phyloP scores from a whole-genome alignment of 345 rosid genomes.

The Lumnitzera littorea region DNA sequence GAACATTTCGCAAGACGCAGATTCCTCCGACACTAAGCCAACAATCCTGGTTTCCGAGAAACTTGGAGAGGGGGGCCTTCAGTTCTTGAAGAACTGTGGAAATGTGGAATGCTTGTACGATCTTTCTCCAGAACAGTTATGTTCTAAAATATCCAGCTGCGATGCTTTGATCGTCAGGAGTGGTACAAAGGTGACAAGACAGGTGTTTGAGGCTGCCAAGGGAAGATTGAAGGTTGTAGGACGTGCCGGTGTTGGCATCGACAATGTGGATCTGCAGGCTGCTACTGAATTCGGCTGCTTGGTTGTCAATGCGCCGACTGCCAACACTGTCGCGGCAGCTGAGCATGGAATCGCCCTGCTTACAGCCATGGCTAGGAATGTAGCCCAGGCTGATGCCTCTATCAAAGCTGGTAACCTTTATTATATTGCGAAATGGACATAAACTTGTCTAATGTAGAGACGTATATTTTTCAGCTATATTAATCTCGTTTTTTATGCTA shows the following conservation, averaged over 20 bases:
- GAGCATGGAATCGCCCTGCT: constrained; percentile 39
- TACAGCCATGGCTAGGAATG: constrained; percentile 32
- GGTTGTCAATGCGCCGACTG: constrained; percentile 44
- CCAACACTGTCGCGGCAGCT: constrained; percentile 40
- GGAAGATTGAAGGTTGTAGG: constrained; percentile 41
- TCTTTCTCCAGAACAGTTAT: constrained; percentile 28
- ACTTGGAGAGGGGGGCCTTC: constrained; percentile 35
- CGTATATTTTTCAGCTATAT: background rate
- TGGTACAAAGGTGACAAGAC: constrained; percentile 32
- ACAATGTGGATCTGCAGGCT: constrained; percentile 36
- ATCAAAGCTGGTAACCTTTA: constrained; percentile 35
- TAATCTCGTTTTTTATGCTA: too few species aligned
- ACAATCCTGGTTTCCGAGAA: constrained; percentile 19
- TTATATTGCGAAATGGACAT: background rate
- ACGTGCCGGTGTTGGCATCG: constrained; percentile 42
- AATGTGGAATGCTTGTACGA: constrained; percentile 38
- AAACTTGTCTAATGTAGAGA: background rate
- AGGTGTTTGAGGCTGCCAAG: constrained; percentile 34
- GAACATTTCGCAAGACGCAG: too few species aligned
- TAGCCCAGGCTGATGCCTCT: constrained; percentile 43
- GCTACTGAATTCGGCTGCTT: constrained; percentile 43
- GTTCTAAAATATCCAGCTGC: constrained; percentile 31
- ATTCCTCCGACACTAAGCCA: too few species aligned
- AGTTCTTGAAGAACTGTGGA: constrained; percentile 23
- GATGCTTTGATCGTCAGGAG: constrained; percentile 39